These are phyloP conservation scores for Alternaria rosae DNA, from an alignment of 2,329 filamentous ascomycete genomes.

Conservation along the genomic window DNA sequence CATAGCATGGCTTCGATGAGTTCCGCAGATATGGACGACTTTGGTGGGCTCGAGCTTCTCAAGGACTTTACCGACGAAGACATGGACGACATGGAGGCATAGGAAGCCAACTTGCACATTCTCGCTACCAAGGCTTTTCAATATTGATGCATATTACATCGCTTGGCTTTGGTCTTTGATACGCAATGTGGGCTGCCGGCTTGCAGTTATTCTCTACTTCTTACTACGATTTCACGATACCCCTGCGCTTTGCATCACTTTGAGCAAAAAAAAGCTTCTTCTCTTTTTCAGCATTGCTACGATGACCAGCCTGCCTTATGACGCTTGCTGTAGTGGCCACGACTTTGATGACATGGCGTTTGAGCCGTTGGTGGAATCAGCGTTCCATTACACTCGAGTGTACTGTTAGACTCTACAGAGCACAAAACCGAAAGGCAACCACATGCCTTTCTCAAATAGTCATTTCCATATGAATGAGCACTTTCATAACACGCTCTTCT, in stretches of 20 bases:
- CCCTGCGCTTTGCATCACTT: slow-evolving; percentile 14
- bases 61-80: slow-evolving; percentile 40
- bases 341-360: slow-evolving; percentile 10
- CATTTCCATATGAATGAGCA: neutral
- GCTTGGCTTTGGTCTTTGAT: neutral
- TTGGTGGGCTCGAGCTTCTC: slow-evolving; percentile 44
- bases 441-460: neutral
- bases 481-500: neutral
- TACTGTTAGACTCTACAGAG: neutral
- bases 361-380: neutral
- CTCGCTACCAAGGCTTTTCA: neutral
- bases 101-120: slow-evolving; percentile 1
- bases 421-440: neutral
- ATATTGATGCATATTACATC: neutral
- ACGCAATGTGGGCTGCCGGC: neutral
- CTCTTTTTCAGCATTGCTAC: neutral
- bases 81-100: slow-evolving; percentile 21
- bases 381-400: neutral
- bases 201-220: neutral
- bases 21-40: slow-evolving; percentile 28
- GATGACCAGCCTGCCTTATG: neutral
- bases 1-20: slow-evolving; percentile 24
- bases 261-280: slow-evolving; percentile 14
- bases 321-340: neutral
- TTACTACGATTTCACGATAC: slow-evolving; percentile 20